A percentile compares a stretch with the other conserved stretches of the same genome.
Conservation (phyloP, 495 filamentous ascomycete species). For the Penicillium salamii region DNA sequence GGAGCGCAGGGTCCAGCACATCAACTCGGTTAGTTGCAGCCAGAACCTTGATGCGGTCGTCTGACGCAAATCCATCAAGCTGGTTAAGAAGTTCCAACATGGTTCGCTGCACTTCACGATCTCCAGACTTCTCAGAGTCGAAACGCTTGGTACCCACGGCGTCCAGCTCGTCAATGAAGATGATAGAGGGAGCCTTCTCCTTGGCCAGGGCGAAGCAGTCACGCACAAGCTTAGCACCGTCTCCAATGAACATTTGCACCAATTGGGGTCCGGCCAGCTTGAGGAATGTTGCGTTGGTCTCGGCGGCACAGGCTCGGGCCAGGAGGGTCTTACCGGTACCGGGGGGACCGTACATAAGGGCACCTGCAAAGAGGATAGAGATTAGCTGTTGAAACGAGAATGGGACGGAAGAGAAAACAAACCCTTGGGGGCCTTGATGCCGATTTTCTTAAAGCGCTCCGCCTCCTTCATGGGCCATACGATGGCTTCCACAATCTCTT, state of each 20-base stretch:
- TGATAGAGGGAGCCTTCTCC: slow-evolving; percentile 97
- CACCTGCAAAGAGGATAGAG: slow-evolving; percentile 61
- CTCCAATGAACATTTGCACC: slow-evolving; percentile 99
- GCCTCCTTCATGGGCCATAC: slow-evolving; percentile 99
- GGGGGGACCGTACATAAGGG: slow-evolving; percentile 97
- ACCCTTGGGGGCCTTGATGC: slow-evolving; percentile 99
- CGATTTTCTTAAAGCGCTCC: slow-evolving; percentile 98
- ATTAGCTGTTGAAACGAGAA: slow-evolving; percentile 13
- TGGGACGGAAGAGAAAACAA: slow-evolving; percentile 21
- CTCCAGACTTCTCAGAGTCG: slow-evolving; percentile 97
- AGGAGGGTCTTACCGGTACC: slow-evolving; percentile 96
- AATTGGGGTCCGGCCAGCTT: slow-evolving; percentile 97
- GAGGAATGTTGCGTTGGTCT: slow-evolving; percentile 98
- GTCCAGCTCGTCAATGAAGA: slow-evolving; percentile 99
- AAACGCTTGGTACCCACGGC: slow-evolving; percentile 98
- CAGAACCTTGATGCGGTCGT: slow-evolving; percentile 97
- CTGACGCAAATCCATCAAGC: slow-evolving; percentile 97
- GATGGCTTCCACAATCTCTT: slow-evolving; percentile 98
- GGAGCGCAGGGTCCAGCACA: slow-evolving; percentile 90
- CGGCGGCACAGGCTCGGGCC: slow-evolving; percentile 93
- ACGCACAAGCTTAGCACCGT: slow-evolving; percentile 95
- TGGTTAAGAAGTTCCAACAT: slow-evolving; percentile 99
- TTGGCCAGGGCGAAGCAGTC: slow-evolving; percentile 98
- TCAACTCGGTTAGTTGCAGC: slow-evolving; percentile 98
- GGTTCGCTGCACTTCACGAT: slow-evolving; percentile 96